Percentiles rank a stretch among this genome's conserved stretches.
These are phyloP conservation scores for Usnea hakonensis DNA, from an alignment of 495 filamentous ascomycete genomes.

Conservation along the genomic window DNA sequence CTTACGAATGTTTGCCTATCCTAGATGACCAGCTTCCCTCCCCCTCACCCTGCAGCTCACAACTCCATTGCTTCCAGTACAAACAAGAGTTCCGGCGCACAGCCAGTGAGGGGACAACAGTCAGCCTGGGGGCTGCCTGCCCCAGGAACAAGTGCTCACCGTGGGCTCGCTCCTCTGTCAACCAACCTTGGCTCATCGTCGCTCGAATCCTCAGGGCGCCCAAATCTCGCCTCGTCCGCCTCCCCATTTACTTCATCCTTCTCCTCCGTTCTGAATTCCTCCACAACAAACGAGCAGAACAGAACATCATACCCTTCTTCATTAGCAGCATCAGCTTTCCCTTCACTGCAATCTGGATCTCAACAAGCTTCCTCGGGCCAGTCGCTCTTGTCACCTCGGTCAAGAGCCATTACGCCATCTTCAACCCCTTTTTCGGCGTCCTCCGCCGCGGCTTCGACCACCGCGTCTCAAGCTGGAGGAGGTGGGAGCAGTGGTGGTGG, in stretches of 20 bases:
- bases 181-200: conserved; percentile 41
- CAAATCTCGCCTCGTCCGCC: conserved; percentile 40
- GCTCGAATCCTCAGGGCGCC: conserved; percentile 38
- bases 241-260: conserved; percentile 48
- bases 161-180: conserved; percentile 57
- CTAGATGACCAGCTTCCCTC: conserved; percentile 56
- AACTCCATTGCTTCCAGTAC: conserved; percentile 55
- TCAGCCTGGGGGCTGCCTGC: conserved; percentile 53
- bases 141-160: conserved; percentile 51
- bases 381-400: conserved; percentile 52
- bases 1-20: conserved; percentile 51
- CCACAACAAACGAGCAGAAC: conserved; percentile 39
- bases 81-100: conserved; percentile 49
- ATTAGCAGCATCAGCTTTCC: conserved; percentile 39
- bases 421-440: conserved; percentile 53
- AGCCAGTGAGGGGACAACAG: conserved; percentile 49
- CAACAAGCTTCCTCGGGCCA: conserved; percentile 46
- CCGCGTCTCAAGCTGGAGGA: conserved; percentile 43
- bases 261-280: conserved; percentile 48
- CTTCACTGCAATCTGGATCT: conserved; percentile 51
- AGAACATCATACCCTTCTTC: conserved; percentile 42
- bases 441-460: conserved; percentile 48
- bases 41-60: conserved; percentile 53
- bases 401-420: conserved; percentile 54
- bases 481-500: conserved; percentile 49